Conservation (phyloP, 805 yeast species). For the Sugiyamaella lignohabitans region DNA sequence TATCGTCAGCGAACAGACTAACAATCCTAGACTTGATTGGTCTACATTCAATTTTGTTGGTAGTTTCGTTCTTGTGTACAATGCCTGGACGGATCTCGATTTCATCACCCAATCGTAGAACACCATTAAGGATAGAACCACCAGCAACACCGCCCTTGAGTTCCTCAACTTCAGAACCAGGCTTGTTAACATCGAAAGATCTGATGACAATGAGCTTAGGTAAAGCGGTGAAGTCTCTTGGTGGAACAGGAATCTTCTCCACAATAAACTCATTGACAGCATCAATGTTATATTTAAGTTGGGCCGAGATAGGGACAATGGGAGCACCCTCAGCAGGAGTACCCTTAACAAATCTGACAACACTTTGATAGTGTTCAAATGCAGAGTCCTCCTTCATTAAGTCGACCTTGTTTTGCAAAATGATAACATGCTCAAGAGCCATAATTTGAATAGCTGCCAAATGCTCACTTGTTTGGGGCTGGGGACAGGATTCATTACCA, state of each 20-base stretch:
- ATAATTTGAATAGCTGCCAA: conserved; percentile 98
- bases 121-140: conserved; percentile 96
- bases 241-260: conserved; percentile 91
- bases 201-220: conserved; percentile 96
- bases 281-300: conserved; percentile 95
- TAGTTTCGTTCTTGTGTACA: conserved; percentile 80
- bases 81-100: conserved; percentile 99
- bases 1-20: conserved; percentile 94
- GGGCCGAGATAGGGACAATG: conserved; percentile 97
- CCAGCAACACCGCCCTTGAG: conserved; percentile 99
- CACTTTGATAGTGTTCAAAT: conserved; percentile 88
- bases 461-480: conserved; percentile 99
- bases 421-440: conserved; percentile 95
- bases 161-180: conserved; percentile 96
- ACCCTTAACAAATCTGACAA: conserved; percentile 88
- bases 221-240: conserved; percentile 87
- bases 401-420: conserved; percentile 96
- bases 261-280: conserved; percentile 97
- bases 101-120: conserved; percentile 93
- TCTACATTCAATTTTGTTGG: conserved; percentile 82
- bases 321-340: conserved; percentile 99
- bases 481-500: conserved; percentile 99
- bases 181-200: conserved; percentile 97
- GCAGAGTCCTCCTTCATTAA: conserved; percentile 97
- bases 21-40: conserved; percentile 93